Percentiles rank a stretch among this genome's conserved stretches.
Conservation (phyloP, 2,329 filamentous ascomycete species). For the Chaetomium globosum region DNA sequence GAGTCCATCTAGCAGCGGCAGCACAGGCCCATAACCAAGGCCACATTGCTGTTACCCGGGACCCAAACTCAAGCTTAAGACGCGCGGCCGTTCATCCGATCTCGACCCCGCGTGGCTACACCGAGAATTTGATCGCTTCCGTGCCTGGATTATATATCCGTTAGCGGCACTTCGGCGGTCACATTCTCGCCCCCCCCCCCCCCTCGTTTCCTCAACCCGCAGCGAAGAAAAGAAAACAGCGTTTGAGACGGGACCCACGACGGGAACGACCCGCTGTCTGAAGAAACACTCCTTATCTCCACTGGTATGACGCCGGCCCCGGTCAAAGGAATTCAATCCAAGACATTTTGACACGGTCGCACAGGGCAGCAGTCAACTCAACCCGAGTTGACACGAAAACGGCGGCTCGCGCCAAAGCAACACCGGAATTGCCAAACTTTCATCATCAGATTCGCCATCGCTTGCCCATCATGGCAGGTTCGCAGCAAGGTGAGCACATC, state of each 20-base stretch:
- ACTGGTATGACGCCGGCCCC: constrained; percentile 38
- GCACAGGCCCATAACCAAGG: not conserved
- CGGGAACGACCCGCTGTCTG: constrained; percentile 31
- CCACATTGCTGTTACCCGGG: not conserved
- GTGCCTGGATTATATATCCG: not conserved
- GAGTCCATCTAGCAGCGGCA: not conserved
- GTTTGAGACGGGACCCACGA: constrained; percentile 27
- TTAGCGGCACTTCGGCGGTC: not conserved
- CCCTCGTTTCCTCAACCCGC: not conserved
- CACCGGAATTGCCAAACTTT: constrained; percentile 25
- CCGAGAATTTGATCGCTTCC: not conserved
- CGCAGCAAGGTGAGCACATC: constrained; percentile 35
- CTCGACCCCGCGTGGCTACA: not conserved
- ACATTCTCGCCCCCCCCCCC: not conserved
- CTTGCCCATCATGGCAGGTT: constrained; percentile 34
- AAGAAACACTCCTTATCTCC: constrained; percentile 31
- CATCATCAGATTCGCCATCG: constrained; percentile 34
- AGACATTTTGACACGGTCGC: constrained; percentile 35
- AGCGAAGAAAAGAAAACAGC: not conserved
- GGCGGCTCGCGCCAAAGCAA: constrained; percentile 19
- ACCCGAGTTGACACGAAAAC: constrained; percentile 28
- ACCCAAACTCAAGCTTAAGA: not conserved
- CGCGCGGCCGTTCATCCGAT: constrained; percentile 11
- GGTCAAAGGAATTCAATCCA: constrained; percentile 34
- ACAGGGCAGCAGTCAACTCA: constrained; percentile 26